Evolutionary conservation across 768 basidiomycete genomes (phyloP), one percentile per base, ranked within the genome.

Genomic region (Boletus reticuloceps): DNA sequence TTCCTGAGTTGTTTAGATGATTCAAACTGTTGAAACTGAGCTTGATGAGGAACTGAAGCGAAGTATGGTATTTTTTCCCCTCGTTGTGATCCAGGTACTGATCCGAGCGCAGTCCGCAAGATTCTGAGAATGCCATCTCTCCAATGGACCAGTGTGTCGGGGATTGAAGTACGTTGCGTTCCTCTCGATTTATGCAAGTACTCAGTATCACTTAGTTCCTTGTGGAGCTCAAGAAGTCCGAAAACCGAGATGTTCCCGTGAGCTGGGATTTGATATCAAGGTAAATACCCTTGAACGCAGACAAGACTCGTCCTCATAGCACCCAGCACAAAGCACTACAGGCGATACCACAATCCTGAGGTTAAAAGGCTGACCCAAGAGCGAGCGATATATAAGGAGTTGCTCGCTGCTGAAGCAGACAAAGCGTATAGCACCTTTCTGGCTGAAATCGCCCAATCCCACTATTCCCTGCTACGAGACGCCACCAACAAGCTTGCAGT

Each of bases 401-500:
- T 76, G 13, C 81, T 92, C 6, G 68, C 86, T 59, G 81, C 78
- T 1, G 90, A 83, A 62, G 81, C 89, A 3, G 76, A 82, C 51
- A 75, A 74, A 27, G 89, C 91, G 0, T 93, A 84, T 64, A 75
- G 75, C 17, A 67, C 76, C 9, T 94, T 94, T 64, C 79, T 94
- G 41, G 66, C 72, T 32, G 86, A 92, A 53, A 90, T 95, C 31
- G 72, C 83, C 10, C 68, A 75, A 32, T 79, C 84, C 16, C 76
- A 88, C 60, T 95, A 96, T 63, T 80, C 77, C 6, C 59, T 86
- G 9, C 73, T 98, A 54, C 82, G 94, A 11, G 80, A 88, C 56
- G 85, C 80, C 7, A 85, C 94, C 20, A 84, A 89, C 62, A 87
- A 90, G 58, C 77, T 99, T 29, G 93, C 93, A 1, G 80, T 77